Evolutionary conservation across 2,329 filamentous ascomycete genomes (phyloP), one percentile per base, ranked within the genome.

Genomic region (Ramularia endophylla): DNA sequence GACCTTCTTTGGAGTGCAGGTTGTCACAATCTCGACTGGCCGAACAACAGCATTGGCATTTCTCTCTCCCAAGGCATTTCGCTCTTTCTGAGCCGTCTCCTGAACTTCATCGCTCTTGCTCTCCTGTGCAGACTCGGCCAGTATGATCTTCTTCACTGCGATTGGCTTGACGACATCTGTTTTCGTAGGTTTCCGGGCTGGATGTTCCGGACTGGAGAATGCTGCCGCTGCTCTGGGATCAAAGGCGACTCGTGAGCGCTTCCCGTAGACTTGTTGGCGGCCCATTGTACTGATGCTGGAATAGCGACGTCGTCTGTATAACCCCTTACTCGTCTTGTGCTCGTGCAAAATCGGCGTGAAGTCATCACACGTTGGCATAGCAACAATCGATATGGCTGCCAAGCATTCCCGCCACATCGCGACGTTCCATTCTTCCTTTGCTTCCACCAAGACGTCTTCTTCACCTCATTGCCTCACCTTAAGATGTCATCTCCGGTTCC

Each of bases 231-330:
- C 41, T 19, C 36, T 38, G 20, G 54, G 39, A 32, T 53, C 54
- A 45, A 53, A 56, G 8, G 52, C 39, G n/a, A 54, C 51, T 45
- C 53, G 51, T 17, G 59, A 52, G n/a, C 60, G 59, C 50, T 65
- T 66, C 18, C 65, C 65, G 43, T 68, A 68, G 4, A 63, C 61
- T 40, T 62, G 51, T 40, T 60, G 61, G 3, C 56, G 55, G 36
- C 59, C 60, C 58, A 64, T 63, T 22, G 18, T 25, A 25, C 22
- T 25, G 22, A 25, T 25, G 22, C 22, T 25, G 22, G 22, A 25
- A 11, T 11, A 6, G 22, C 22, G 6, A 25, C 11, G 22, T 25
- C 22, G 22, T 25, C 22, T 6, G 11, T 6, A 11, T 6, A 25
- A 25, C 11, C n/a, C n/a, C n/a, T n/a, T n/a, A n/a, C n/a, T n/a